These are phyloP conservation scores for Oidiodendron maius DNA, from an alignment of 495 filamentous ascomycete genomes.

Conservation along the genomic window DNA sequence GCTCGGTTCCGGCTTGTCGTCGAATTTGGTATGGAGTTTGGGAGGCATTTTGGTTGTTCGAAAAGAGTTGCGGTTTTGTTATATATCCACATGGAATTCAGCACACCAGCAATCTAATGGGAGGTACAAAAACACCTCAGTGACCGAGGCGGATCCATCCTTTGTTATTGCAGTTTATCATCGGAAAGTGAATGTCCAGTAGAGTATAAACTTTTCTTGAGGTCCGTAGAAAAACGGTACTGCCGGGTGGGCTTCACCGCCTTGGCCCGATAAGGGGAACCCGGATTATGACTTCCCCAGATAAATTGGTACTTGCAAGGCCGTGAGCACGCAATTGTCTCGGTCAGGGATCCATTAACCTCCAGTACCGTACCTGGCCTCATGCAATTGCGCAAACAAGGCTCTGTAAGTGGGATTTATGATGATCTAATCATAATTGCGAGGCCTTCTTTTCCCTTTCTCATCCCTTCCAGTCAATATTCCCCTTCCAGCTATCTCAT, in stretches of 20 bases:
- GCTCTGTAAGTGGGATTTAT: too few species aligned
- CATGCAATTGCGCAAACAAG: too few species aligned
- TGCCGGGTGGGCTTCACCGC: not conserved
- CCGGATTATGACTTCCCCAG: too few species aligned
- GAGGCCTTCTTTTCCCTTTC: not conserved
- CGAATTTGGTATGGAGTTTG: conserved; percentile 36
- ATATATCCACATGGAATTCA: too few species aligned
- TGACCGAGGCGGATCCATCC: too few species aligned
- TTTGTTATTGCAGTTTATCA: not conserved
- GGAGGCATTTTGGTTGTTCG: conserved; percentile 40
- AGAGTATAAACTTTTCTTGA: not conserved
- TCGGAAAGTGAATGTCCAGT: not conserved
- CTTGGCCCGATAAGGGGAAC: not conserved
- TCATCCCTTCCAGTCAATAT: not conserved
- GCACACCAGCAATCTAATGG: not conserved
- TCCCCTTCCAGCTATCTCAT: not conserved
- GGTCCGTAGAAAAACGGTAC: not conserved
- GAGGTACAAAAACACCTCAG: too few species aligned
- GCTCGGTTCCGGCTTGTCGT: conserved; percentile 15
- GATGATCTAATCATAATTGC: too few species aligned
- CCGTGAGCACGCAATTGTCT: conserved; percentile 1
- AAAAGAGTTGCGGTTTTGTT: too few species aligned
- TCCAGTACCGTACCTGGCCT: too few species aligned
- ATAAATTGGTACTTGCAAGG: too few species aligned
- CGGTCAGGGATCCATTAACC: not conserved